These are phyloP conservation scores for Syncephalastrum monosporum DNA, from an alignment of 371 early-diverging fungal genomes.

Conservation along the genomic window DNA sequence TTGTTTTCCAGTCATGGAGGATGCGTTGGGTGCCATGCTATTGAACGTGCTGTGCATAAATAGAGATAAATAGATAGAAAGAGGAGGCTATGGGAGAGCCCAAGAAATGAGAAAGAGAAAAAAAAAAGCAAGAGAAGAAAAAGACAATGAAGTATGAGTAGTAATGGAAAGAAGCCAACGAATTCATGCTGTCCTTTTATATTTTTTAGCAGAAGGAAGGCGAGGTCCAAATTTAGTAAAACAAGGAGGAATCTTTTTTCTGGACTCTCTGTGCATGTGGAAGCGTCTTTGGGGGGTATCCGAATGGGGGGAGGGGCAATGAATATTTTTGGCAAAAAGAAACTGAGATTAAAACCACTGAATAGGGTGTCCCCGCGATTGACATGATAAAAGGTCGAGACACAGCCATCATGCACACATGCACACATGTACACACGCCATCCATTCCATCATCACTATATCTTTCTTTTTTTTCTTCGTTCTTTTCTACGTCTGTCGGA, in stretches of 20 bases:
- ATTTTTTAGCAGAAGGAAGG: background rate
- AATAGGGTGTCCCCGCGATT: too few relatives aligned
- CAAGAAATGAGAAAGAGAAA: constrained; percentile 1
- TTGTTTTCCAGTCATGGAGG: too few relatives aligned
- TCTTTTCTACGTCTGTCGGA: too few relatives aligned
- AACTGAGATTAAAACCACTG: too few relatives aligned
- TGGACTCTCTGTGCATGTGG: constrained; percentile 6
- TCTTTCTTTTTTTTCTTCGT: too few relatives aligned
- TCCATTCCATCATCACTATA: too few relatives aligned
- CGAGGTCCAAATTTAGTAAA: constrained; percentile 3
- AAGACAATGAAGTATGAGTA: constrained; percentile 1
- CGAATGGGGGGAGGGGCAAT: too few relatives aligned
- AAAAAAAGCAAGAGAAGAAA: constrained; percentile 4
- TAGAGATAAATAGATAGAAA: constrained; percentile 3
- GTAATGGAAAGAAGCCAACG: background rate
- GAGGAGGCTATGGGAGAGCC: constrained; percentile 5
- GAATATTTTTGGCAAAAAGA: too few relatives aligned
- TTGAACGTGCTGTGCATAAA: constrained; percentile 1
- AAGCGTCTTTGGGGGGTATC: background rate
- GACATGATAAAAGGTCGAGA: too few relatives aligned
- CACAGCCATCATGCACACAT: too few relatives aligned
- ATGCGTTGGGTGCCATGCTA: background rate
- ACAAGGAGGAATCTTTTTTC: background rate
- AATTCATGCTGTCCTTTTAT: background rate
- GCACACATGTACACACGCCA: too few relatives aligned